phyloP scores from a whole-genome alignment of 2,329 filamentous ascomycete genomes.

The Cryphonectria parasitica region DNA sequence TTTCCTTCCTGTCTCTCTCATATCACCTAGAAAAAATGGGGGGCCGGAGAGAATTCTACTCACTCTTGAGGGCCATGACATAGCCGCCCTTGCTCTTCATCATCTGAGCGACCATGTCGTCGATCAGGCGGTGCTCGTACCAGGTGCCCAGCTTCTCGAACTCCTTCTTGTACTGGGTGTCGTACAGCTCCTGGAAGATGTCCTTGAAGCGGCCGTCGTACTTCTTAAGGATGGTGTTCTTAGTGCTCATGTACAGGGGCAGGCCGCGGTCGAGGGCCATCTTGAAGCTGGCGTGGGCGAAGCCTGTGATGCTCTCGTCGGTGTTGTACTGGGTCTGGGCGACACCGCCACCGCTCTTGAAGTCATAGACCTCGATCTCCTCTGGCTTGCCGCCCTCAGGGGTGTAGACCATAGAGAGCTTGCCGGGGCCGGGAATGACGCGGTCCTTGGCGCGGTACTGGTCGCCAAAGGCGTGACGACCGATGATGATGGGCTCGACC shows the following conservation, averaged over 20 bases:
- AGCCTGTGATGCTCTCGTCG: slow-evolving; percentile 90
- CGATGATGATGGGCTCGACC: slow-evolving; percentile 99
- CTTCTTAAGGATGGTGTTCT: slow-evolving; percentile 99
- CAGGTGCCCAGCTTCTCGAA: slow-evolving; percentile 94
- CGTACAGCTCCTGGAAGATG: slow-evolving; percentile 97
- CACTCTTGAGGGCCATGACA: slow-evolving; percentile 98
- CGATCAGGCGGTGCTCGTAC: slow-evolving; percentile 99
- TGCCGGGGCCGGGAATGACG: slow-evolving; percentile 81
- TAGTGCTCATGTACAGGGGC: slow-evolving; percentile 99
- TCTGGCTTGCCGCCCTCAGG: slow-evolving; percentile 79
- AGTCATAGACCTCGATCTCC: slow-evolving; percentile 88
- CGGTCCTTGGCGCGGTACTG: slow-evolving; percentile 97
- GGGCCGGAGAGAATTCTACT: slow-evolving; percentile 40
- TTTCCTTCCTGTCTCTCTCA: too few relatives aligned
- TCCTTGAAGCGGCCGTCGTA: slow-evolving; percentile 99
- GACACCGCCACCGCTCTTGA: slow-evolving; percentile 83
- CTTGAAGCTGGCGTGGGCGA: slow-evolving; percentile 97
- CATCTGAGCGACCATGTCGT: slow-evolving; percentile 99
- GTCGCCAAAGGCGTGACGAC: slow-evolving; percentile 96
- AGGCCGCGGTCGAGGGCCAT: slow-evolving; percentile 83
- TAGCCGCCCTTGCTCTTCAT: slow-evolving; percentile 97
- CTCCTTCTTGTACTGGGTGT: slow-evolving; percentile 80
- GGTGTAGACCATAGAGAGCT: slow-evolving; percentile 93
- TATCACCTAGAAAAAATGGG: background rate
- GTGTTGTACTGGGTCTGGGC: slow-evolving; percentile 99